Conservation (phyloP, 2,329 filamentous ascomycete species). For the Cadophora sp. region DNA sequence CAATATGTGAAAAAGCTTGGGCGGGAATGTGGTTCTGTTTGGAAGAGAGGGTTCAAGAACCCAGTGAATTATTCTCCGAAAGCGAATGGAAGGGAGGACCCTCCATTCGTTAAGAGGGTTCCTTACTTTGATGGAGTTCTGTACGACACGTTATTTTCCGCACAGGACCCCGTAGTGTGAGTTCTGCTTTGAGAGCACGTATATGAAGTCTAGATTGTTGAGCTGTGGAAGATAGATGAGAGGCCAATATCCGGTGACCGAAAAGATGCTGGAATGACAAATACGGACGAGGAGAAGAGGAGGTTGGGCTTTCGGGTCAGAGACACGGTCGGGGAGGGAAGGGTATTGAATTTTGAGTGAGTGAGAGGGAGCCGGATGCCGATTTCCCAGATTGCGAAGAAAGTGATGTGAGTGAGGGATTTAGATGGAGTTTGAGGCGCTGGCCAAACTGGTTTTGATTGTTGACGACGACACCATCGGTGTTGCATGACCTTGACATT, state of each 20-base stretch:
- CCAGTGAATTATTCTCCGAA: conserved; percentile 7
- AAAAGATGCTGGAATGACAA: conserved; percentile 8
- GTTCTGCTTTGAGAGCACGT: not conserved
- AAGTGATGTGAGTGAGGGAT: conserved; percentile 9
- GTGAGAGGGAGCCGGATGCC: conserved; percentile 7
- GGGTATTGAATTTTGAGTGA: not conserved
- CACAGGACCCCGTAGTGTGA: not conserved
- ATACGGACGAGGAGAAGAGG: conserved; percentile 9
- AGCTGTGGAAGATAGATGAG: conserved; percentile 14
- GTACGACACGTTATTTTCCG: conserved; percentile 12
- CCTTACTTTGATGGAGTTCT: not conserved
- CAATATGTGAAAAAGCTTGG: conserved; percentile 9
- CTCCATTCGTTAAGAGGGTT: not conserved
- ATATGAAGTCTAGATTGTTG: conserved; percentile 18
- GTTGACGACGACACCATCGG: conserved; percentile 13
- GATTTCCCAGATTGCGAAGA: conserved; percentile 11
- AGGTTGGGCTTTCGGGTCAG: not conserved
- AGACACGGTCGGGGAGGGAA: not conserved
- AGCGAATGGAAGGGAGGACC: not conserved
- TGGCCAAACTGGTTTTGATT: conserved; percentile 9
- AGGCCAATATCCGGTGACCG: conserved; percentile 2
- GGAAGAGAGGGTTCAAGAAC: not conserved
- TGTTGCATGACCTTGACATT: conserved; percentile 3
- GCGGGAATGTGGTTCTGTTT: conserved; percentile 8
- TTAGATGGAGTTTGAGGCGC: conserved; percentile 12